These are phyloP conservation scores for Panicum miliaceum DNA, from an alignment of 176 grass and related monocot species.

Conservation along the genomic window DNA sequence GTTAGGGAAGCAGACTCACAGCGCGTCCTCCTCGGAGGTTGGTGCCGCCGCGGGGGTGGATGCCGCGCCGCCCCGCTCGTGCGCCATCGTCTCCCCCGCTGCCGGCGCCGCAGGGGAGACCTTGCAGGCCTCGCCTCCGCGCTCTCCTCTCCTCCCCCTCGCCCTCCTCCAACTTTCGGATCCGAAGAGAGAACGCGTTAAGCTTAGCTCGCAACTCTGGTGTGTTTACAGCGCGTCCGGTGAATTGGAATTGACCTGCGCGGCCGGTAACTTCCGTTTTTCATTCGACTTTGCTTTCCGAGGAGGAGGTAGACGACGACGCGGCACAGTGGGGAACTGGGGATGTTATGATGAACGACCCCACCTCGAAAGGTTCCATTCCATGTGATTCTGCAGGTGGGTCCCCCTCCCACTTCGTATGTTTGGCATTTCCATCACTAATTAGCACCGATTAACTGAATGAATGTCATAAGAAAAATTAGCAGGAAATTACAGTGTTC, in stretches of 20 bases:
- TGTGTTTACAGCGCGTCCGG: slow-evolving; percentile 14
- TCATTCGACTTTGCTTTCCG: not conserved
- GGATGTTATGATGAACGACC: not conserved
- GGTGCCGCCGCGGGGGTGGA: slow-evolving; percentile 43
- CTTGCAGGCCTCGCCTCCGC: not conserved
- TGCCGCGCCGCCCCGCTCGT: slow-evolving; percentile 54
- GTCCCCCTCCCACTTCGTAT: not conserved
- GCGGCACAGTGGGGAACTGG: not conserved
- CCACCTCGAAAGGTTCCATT: not conserved
- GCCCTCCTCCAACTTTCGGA: slow-evolving; percentile 29
- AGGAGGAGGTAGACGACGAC: slow-evolving; percentile 38
- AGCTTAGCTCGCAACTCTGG: not conserved
- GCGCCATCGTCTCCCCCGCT: slow-evolving; percentile 52
- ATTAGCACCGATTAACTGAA: not conserved
- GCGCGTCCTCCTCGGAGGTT: slow-evolving; percentile 66
- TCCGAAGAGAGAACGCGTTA: slow-evolving; percentile 36
- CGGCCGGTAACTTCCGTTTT: slow-evolving; percentile 12
- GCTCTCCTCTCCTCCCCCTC: not conserved
- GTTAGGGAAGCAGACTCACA: slow-evolving; percentile 52
- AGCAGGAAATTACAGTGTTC: not conserved
- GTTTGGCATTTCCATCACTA: not conserved
- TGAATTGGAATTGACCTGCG: slow-evolving; percentile 27
- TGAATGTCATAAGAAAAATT: not conserved
- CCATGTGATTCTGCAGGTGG: slow-evolving; percentile 8
- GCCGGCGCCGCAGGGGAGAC: not conserved